phyloP scores from a whole-genome alignment of 2,329 filamentous ascomycete genomes.

The Aureobasidium sp. region DNA sequence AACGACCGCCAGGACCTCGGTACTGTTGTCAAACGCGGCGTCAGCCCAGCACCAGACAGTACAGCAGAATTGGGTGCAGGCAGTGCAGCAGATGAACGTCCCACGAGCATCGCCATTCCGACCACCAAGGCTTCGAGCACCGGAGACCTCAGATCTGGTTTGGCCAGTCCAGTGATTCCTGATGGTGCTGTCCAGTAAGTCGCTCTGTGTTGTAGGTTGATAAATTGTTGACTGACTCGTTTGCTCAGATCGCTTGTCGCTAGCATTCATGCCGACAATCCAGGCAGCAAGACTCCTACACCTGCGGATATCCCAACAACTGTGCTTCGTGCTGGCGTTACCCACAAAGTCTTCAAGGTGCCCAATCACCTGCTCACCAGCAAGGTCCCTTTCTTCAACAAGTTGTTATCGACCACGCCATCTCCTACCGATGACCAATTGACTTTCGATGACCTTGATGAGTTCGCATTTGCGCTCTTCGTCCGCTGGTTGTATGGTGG shows the following conservation, averaged over 20 bases:
- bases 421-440: conserved; percentile 15
- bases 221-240: background rate
- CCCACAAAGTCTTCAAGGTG: conserved; percentile 20
- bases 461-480: conserved; percentile 24
- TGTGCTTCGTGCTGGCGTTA: conserved; percentile 20
- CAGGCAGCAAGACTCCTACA: conserved; percentile 9
- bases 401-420: conserved; percentile 15
- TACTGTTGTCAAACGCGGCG: conserved; percentile 10
- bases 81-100: conserved; percentile 3
- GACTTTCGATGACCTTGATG: conserved; percentile 22
- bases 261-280: conserved; percentile 11
- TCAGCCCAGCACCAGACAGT: conserved; percentile 3
- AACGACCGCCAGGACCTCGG: conserved; percentile 9
- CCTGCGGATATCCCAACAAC: conserved; percentile 8
- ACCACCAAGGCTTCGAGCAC: conserved; percentile 8
- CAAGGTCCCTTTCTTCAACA: conserved; percentile 22
- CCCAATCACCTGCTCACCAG: conserved; percentile 19
- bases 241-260: conserved; percentile 9
- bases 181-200: conserved; percentile 14
- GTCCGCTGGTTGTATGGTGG: conserved; percentile 23
- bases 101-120: conserved; percentile 6
- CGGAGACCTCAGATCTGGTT: conserved; percentile 13
- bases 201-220: background rate
- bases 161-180: conserved; percentile 15
- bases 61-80: conserved; percentile 1